Percentiles rank a stretch among this genome's conserved stretches.
Evolutionary conservation across 2,329 filamentous ascomycete genomes (phyloP).

Genomic region (Trichoderma gracile): DNA sequence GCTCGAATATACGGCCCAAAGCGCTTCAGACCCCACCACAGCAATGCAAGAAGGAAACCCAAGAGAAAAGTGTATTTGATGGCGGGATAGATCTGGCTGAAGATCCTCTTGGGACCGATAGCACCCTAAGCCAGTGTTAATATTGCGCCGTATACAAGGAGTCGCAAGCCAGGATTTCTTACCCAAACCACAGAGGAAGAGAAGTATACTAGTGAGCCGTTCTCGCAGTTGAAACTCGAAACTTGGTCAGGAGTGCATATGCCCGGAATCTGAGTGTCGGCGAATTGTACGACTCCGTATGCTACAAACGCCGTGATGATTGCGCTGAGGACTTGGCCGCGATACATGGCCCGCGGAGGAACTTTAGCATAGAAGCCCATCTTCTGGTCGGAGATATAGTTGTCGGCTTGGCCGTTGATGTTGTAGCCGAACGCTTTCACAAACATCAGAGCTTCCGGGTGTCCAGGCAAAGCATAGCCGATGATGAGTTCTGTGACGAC

Average conservation of each 20-base stretch:
- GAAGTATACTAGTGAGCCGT: slow-evolving; percentile 39
- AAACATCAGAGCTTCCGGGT: slow-evolving; percentile 49
- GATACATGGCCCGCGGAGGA: slow-evolving; percentile 39
- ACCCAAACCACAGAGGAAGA: slow-evolving; percentile 37
- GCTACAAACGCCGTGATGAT: slow-evolving; percentile 44
- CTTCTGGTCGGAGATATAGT: slow-evolving; percentile 41
- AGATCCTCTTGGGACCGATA: slow-evolving; percentile 39
- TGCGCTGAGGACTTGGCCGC: slow-evolving; percentile 47
- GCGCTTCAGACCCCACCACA: slow-evolving; percentile 63
- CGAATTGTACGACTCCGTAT: slow-evolving; percentile 43
- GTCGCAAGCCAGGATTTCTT: neutral
- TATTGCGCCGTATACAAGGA: neutral
- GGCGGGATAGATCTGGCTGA: slow-evolving; percentile 45
- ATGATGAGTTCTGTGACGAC: slow-evolving; percentile 48
- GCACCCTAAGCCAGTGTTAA: slow-evolving; percentile 28
- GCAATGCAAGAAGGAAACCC: slow-evolving; percentile 40
- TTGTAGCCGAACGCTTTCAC: slow-evolving; percentile 49
- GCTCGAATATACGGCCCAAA: slow-evolving; percentile 46
- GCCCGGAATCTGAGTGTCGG: slow-evolving; percentile 37
- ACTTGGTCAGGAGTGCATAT: slow-evolving; percentile 36
- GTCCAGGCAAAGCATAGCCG: slow-evolving; percentile 32
- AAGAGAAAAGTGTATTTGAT: slow-evolving; percentile 48
- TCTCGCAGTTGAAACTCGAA: slow-evolving; percentile 39
- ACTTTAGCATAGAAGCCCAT: slow-evolving; percentile 40
- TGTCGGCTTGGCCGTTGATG: slow-evolving; percentile 46